These are phyloP conservation scores for Parasitella parasitica DNA, from an alignment of 371 early-diverging fungal species.

Conservation along the genomic window DNA sequence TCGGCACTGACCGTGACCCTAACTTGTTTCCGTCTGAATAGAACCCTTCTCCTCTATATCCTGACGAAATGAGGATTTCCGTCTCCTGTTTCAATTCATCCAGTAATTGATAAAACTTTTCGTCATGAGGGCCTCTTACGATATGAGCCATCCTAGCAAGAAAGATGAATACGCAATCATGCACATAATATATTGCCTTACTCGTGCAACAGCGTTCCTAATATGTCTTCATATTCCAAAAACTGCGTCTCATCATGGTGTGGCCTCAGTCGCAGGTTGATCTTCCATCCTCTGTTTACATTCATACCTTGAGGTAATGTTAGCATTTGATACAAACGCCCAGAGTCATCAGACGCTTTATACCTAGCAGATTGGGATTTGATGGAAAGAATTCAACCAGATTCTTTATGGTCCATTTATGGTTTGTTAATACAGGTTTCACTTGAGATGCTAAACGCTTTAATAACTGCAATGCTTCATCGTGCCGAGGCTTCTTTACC, in stretches of 20 bases:
- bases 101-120: conserved; percentile 56
- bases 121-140: conserved; percentile 66
- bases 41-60: conserved; percentile 57
- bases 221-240: conserved; percentile 53
- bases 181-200: conserved; percentile 13
- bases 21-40: conserved; percentile 36
- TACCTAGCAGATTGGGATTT: conserved; percentile 52
- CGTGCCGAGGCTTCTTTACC: conserved; percentile 19
- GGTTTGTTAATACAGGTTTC: conserved; percentile 60
- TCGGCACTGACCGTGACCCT: conserved; percentile 27
- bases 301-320: conserved; percentile 49
- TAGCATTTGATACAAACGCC: background rate
- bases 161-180: background rate
- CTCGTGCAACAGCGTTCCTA: conserved; percentile 74
- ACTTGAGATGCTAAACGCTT: conserved; percentile 45
- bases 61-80: conserved; percentile 42
- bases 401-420: conserved; percentile 51
- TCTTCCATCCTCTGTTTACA: conserved; percentile 56
- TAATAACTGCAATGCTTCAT: conserved; percentile 33
- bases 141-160: conserved; percentile 55
- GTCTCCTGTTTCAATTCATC: conserved; percentile 57
- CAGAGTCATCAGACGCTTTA: too few species aligned
- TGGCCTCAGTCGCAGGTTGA: conserved; percentile 59
- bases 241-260: conserved; percentile 47
- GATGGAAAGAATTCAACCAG: conserved; percentile 63